Percentiles rank a stretch among this genome's conserved stretches.
Conservation (phyloP, 345 rosid genomes). For the Moricandia arvensis region DNA sequence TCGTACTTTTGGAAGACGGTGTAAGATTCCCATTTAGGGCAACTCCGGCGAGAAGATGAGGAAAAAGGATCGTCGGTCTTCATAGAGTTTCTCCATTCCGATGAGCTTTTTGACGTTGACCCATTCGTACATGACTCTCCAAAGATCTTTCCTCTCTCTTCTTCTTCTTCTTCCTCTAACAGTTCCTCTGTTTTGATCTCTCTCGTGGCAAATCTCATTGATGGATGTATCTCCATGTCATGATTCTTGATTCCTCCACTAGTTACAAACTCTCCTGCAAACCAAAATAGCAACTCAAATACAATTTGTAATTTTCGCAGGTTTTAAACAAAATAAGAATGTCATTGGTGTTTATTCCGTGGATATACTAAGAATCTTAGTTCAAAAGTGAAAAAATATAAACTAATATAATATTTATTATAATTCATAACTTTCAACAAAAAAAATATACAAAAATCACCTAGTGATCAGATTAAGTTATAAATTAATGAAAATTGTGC, state of each 20-base stretch:
- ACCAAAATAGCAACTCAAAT: background rate
- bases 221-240: slow-evolving; percentile 8
- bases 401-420: too few relatives aligned
- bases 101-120: slow-evolving; percentile 96
- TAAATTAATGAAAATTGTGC: too few relatives aligned
- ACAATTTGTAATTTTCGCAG: too few relatives aligned
- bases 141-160: slow-evolving; percentile 54
- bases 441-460: too few relatives aligned
- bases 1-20: slow-evolving; percentile 94
- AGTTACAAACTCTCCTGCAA: slow-evolving; percentile 9
- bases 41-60: slow-evolving; percentile 86
- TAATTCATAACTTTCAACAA: too few relatives aligned
- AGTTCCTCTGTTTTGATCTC: slow-evolving; percentile 40
- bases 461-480: too few relatives aligned
- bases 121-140: slow-evolving; percentile 86
- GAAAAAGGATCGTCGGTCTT: slow-evolving; percentile 93
- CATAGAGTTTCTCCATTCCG: slow-evolving; percentile 96
- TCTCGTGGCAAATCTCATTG: slow-evolving; percentile 29
- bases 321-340: too few relatives aligned
- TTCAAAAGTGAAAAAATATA: too few relatives aligned
- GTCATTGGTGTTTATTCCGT: too few relatives aligned
- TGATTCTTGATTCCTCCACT: slow-evolving; percentile 9
- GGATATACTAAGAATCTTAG: too few relatives aligned
- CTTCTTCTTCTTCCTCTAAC: slow-evolving; percentile 39
- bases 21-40: slow-evolving; percentile 97